phyloP scores from a whole-genome alignment of 495 filamentous ascomycete species.

The Echria macrotheca region DNA sequence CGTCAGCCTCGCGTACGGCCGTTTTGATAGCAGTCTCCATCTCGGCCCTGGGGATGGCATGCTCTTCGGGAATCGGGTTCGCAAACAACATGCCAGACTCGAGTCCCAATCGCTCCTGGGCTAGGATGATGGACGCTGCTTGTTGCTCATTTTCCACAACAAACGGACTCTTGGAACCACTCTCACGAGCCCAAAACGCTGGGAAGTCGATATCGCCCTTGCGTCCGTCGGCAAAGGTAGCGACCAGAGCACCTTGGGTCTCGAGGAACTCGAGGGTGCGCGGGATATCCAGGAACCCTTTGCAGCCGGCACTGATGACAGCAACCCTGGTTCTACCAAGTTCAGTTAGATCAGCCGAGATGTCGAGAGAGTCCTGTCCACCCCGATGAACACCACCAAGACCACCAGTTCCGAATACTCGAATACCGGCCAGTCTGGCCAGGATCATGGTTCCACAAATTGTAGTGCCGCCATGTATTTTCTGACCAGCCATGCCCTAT shows the following conservation, averaged over 20 bases:
- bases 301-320: slow-evolving; percentile 85
- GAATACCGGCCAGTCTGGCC: slow-evolving; percentile 81
- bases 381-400: slow-evolving; percentile 91
- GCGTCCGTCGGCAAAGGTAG: slow-evolving; percentile 74
- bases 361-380: slow-evolving; percentile 79
- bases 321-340: slow-evolving; percentile 86
- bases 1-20: slow-evolving; percentile 66
- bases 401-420: slow-evolving; percentile 83
- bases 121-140: slow-evolving; percentile 73
- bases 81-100: slow-evolving; percentile 76
- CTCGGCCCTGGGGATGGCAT: slow-evolving; percentile 62
- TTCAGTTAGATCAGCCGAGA: slow-evolving; percentile 93
- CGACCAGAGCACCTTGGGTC: slow-evolving; percentile 82
- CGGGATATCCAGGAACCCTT: slow-evolving; percentile 91
- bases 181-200: slow-evolving; percentile 84
- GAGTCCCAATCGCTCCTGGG: slow-evolving; percentile 55
- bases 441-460: slow-evolving; percentile 90
- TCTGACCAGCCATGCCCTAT: slow-evolving; percentile 58
- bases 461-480: slow-evolving; percentile 83
- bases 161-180: slow-evolving; percentile 70
- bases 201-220: slow-evolving; percentile 68
- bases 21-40: slow-evolving; percentile 70
- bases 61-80: slow-evolving; percentile 73
- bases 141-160: slow-evolving; percentile 68
- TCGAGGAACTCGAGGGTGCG: slow-evolving; percentile 91